Conservation (phyloP, 805 yeast species). For the Priceomyces melissophilus region DNA sequence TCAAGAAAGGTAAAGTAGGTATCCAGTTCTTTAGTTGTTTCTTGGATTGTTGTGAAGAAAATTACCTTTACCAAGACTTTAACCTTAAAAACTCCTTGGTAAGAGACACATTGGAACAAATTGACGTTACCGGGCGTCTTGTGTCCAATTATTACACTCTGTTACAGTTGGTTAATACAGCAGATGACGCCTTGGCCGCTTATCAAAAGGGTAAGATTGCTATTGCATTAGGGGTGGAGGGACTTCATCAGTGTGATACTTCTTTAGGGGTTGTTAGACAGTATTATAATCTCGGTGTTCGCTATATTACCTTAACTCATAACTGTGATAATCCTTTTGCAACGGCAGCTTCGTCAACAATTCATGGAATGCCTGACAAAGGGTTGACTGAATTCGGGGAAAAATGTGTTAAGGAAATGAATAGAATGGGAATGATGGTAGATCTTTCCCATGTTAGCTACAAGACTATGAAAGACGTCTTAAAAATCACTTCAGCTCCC, state of each 20-base stretch:
- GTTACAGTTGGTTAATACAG: constrained; percentile 37
- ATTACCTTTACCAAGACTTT: constrained; percentile 42
- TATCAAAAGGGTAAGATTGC: constrained; percentile 37
- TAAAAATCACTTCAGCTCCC: constrained; percentile 41
- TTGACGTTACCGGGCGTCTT: constrained; percentile 47
- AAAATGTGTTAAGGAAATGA: constrained; percentile 45
- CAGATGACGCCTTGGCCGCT: constrained; percentile 38
- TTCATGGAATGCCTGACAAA: constrained; percentile 43
- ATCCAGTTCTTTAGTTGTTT: constrained; percentile 50
- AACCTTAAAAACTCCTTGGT: constrained; percentile 42
- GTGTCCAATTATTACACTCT: constrained; percentile 38
- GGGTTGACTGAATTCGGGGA: constrained; percentile 43
- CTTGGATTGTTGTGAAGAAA: constrained; percentile 44
- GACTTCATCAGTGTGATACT: constrained; percentile 50
- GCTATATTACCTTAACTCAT: constrained; percentile 52
- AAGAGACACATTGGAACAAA: constrained; percentile 53
- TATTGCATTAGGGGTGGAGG: constrained; percentile 51
- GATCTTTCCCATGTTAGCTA: constrained; percentile 49
- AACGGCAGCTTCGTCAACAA: constrained; percentile 48
- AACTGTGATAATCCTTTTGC: constrained; percentile 59
- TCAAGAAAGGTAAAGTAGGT: constrained; percentile 45
- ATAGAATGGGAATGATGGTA: constrained; percentile 51
- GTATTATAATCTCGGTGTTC: constrained; percentile 48
- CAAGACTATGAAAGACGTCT: constrained; percentile 45
- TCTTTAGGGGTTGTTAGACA: constrained; percentile 49